Percentiles rank a stretch among this genome's conserved stretches.
phyloP scores from a whole-genome alignment of 2,329 filamentous ascomycete genomes.

The Colletotrichum filicis region DNA sequence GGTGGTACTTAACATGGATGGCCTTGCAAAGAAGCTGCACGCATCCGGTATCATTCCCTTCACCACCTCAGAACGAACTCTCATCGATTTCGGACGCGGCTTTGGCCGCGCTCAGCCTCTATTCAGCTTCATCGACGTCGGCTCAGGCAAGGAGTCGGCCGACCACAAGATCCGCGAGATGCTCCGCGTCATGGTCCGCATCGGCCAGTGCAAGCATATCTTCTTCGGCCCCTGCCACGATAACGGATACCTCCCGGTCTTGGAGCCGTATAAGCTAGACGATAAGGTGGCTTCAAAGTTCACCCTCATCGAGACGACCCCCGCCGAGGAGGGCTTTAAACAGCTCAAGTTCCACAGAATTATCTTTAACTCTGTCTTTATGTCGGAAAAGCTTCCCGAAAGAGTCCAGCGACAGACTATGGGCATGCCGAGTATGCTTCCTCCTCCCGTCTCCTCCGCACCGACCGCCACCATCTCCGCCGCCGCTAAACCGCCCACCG shows the following conservation, averaged over 20 bases:
- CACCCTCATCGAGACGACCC: conserved; percentile 45
- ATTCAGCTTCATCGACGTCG: conserved; percentile 49
- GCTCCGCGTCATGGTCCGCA: conserved; percentile 46
- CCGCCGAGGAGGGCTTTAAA: conserved; percentile 44
- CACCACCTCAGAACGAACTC: conserved; percentile 34
- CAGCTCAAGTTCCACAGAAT: conserved; percentile 42
- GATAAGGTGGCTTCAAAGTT: conserved; percentile 40
- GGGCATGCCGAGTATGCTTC: neutral
- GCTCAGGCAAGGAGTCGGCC: conserved; percentile 47
- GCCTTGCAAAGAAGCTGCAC: conserved; percentile 43
- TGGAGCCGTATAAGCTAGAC: conserved; percentile 45
- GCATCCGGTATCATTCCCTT: conserved; percentile 40
- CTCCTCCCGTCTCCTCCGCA: neutral
- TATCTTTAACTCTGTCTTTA: conserved; percentile 44
- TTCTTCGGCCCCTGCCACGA: conserved; percentile 48
- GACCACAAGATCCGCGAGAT: conserved; percentile 49
- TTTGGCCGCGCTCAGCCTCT: conserved; percentile 47
- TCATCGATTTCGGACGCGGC: conserved; percentile 46
- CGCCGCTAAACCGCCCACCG: neutral
- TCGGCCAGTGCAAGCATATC: conserved; percentile 45
- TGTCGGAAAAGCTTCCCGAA: conserved; percentile 40
- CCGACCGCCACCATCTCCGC: neutral
- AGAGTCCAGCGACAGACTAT: conserved; percentile 2
- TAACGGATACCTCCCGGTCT: conserved; percentile 47
- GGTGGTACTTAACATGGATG: conserved; percentile 46